Evolutionary conservation across 352 stramenopile species (phyloP).

Genomic region (Phytophthora citricola): DNA sequence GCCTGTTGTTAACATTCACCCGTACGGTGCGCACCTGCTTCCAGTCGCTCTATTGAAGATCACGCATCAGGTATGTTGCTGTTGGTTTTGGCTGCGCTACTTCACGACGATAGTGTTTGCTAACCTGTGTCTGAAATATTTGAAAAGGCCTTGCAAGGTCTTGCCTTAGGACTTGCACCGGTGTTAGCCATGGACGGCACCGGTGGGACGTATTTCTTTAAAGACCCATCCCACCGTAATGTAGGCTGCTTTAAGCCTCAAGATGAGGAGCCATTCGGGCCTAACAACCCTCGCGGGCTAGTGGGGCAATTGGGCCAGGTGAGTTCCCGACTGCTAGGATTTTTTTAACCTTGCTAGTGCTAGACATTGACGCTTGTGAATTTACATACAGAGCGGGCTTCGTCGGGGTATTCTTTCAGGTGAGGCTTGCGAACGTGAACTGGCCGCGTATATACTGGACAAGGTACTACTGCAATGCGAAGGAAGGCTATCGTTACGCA

Average conservation of each 20-base stretch:
- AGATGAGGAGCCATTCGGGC: conserved; percentile 98
- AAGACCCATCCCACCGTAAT: conserved; percentile 93
- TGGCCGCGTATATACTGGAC: conserved; percentile 98
- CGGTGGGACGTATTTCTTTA: conserved; percentile 98
- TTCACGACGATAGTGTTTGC: no score
- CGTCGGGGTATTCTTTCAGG: conserved; percentile 94
- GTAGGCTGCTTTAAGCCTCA: conserved; percentile 98
- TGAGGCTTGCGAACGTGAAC: conserved; percentile 96
- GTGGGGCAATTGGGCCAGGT: conserved; percentile 81
- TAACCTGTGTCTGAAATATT: conserved; percentile 1
- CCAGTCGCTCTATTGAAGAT: conserved; percentile 85
- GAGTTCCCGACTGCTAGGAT: conserved; percentile 6
- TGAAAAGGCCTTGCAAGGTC: conserved; percentile 81
- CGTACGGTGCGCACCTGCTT: conserved; percentile 78
- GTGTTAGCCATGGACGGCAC: conserved; percentile 95
- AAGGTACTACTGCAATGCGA: conserved; percentile 44
- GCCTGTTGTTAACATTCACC: conserved; percentile 79
- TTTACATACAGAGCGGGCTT: conserved; percentile 65
- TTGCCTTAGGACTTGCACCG: conserved; percentile 92
- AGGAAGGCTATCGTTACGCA: neutral
- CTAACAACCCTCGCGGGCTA: conserved; percentile 97
- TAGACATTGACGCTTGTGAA: neutral
- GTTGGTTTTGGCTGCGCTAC: neutral
- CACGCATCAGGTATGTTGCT: conserved; percentile 62
- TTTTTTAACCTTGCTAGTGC: neutral